Evolutionary conservation across 345 rosid species (phyloP).

Genomic region (Brassica juncea): DNA sequence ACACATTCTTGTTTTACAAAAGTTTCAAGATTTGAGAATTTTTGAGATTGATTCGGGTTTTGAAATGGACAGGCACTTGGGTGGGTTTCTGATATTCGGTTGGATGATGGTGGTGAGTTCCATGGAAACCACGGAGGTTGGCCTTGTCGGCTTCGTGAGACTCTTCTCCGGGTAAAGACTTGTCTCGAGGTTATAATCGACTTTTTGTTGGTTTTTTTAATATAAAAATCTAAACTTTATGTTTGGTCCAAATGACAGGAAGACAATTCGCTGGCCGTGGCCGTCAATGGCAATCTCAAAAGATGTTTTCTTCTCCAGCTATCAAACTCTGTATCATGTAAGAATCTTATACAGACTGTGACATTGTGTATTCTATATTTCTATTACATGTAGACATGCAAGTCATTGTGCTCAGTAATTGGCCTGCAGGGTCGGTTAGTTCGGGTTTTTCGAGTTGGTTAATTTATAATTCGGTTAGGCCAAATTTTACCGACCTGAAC

Average conservation of each 20-base stretch:
- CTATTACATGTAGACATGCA: not conserved
- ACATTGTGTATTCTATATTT: conserved; percentile 16
- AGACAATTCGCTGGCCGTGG: conserved; percentile 54
- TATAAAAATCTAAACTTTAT: not conserved
- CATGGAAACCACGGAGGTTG: conserved; percentile 58
- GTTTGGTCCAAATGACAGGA: conserved; percentile 41
- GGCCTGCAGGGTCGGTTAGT: not conserved
- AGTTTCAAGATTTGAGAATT: not conserved
- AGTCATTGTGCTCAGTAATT: not conserved
- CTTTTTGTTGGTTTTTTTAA: not conserved
- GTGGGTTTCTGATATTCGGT: conserved; percentile 71
- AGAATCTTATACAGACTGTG: conserved; percentile 19
- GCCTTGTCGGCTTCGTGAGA: conserved; percentile 47
- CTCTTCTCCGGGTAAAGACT: conserved; percentile 56
- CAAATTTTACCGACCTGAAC: not conserved
- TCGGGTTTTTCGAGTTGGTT: not conserved
- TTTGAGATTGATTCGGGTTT: not conserved
- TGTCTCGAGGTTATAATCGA: conserved; percentile 23
- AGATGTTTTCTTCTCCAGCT: conserved; percentile 46
- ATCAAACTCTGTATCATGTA: conserved; percentile 29
- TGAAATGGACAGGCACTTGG: conserved; percentile 58
- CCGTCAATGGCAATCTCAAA: conserved; percentile 41
- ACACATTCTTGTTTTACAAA: conserved; percentile 8
- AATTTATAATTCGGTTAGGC: not conserved
- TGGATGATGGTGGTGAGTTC: conserved; percentile 64